Conservation (phyloP, 2,329 filamentous ascomycete species). For the Volutella citrinella region DNA sequence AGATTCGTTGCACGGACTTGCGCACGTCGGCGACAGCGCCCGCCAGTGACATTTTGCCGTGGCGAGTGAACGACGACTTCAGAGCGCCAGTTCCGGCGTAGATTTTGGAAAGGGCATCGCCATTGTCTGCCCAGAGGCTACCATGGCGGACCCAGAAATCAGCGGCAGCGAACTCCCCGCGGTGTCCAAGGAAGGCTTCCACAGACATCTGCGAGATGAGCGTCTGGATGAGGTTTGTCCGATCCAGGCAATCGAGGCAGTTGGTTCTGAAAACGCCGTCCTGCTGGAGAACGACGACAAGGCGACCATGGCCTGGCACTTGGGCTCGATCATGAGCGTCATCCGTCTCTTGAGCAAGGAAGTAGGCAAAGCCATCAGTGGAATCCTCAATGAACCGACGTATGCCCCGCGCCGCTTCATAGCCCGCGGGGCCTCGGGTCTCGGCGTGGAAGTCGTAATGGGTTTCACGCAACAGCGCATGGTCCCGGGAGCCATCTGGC, state of each 20-base stretch:
- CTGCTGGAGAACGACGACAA: constrained; percentile 78
- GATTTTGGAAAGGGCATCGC: constrained; percentile 88
- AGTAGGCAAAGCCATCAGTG: constrained; percentile 89
- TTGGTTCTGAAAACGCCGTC: constrained; percentile 96
- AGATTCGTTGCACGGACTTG: constrained; percentile 90
- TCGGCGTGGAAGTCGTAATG: constrained; percentile 98
- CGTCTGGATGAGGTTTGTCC: constrained; percentile 94
- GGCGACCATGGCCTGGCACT: constrained; percentile 38
- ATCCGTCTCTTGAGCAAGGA: constrained; percentile 70
- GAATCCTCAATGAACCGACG: constrained; percentile 73
- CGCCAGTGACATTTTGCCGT: constrained; percentile 92
- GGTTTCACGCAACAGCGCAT: constrained; percentile 73
- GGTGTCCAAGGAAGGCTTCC: constrained; percentile 76
- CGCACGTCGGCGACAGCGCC: constrained; percentile 92
- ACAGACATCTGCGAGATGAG: constrained; percentile 93
- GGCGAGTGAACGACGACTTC: constrained; percentile 91
- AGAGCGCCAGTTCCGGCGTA: constrained; percentile 95
- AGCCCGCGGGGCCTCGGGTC: constrained; percentile 80
- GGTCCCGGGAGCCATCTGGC: constrained; percentile 57
- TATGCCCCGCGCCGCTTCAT: constrained; percentile 87
- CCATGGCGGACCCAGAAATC: constrained; percentile 94
- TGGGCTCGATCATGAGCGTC: constrained; percentile 44
- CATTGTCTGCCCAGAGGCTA: constrained; percentile 95
- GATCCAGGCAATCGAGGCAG: constrained; percentile 91
- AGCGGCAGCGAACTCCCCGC: constrained; percentile 63